A percentile compares a stretch with the other conserved stretches of the same genome.
Conservation (phyloP, 192 early-diverging fungal species). For the Coemansia sp. region DNA sequence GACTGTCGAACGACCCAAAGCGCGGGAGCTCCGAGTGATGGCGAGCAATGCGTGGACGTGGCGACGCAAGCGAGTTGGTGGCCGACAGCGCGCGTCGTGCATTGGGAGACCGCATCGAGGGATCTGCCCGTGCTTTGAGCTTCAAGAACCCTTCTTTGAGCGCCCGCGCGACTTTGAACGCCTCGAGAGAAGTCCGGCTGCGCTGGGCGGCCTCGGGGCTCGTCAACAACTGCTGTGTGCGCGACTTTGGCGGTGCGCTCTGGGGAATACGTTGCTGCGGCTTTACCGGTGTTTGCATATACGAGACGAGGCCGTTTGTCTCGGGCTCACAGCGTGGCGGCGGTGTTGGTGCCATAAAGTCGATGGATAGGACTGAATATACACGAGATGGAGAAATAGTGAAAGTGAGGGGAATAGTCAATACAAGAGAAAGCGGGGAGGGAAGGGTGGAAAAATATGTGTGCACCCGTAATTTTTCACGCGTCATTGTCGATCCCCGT, state of each 20-base stretch:
- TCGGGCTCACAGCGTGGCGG: background rate
- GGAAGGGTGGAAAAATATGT: conserved; percentile 8
- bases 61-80: conserved; percentile 1
- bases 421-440: background rate
- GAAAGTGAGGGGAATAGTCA: background rate
- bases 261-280: conserved; percentile 9
- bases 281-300: conserved; percentile 1
- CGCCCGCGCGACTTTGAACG: conserved; percentile 40
- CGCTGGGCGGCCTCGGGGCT: conserved; percentile 37
- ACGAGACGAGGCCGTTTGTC: background rate
- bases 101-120: conserved; percentile 10
- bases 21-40: conserved; percentile 30
- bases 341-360: background rate
- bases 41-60: conserved; percentile 13
- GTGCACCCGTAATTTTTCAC: background rate
- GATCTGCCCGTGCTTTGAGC: conserved; percentile 40
- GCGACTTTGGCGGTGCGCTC: conserved; percentile 35
- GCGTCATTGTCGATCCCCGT: conserved; percentile 2
- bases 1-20: conserved; percentile 8
- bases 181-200: conserved; percentile 36
- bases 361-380: background rate
- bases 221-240: conserved; percentile 23
- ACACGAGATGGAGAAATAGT: background rate
- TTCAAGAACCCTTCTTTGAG: conserved; percentile 46
- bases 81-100: conserved; percentile 38